A percentile compares a stretch with the other conserved stretches of the same genome.
Evolutionary conservation across 305 asterid genomes (phyloP).

Genomic region (Ilex paraguariensis): DNA sequence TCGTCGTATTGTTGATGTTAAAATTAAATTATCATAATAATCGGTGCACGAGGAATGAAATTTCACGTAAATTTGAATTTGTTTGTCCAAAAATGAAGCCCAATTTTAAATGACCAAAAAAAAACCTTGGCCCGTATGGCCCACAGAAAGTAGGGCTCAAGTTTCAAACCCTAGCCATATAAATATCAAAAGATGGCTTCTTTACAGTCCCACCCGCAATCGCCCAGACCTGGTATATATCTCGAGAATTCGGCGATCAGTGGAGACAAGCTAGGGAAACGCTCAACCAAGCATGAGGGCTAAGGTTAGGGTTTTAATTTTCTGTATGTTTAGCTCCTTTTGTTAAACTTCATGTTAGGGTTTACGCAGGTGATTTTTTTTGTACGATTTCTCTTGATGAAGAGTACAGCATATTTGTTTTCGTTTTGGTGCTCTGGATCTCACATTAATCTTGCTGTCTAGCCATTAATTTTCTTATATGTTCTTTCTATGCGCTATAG

Average conservation of each 20-base stretch:
- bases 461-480: neutral
- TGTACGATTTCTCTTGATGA: neutral
- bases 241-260: neutral
- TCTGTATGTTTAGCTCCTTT: neutral
- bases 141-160: slow-evolving; percentile 12
- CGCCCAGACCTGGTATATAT: too few relatives aligned
- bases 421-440: neutral
- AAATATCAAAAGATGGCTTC: slow-evolving; percentile 2
- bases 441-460: neutral
- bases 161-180: neutral
- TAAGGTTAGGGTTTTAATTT: slow-evolving; percentile 18
- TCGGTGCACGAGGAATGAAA: too few relatives aligned
- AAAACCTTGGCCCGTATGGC: too few relatives aligned
- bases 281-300: slow-evolving; percentile 32
- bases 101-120: too few relatives aligned
- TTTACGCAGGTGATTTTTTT: neutral
- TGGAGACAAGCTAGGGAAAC: neutral
- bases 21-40: too few relatives aligned
- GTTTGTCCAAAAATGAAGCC: too few relatives aligned
- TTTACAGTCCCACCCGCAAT: neutral
- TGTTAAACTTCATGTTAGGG: neutral
- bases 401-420: too few relatives aligned
- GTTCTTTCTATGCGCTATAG: neutral
- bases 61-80: too few relatives aligned
- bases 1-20: too few relatives aligned